A percentile compares a stretch with the other conserved stretches of the same genome.
phyloP scores from a whole-genome alignment of 495 filamentous ascomycete genomes.

The Aspergillus sclerotiicarbonarius region DNA sequence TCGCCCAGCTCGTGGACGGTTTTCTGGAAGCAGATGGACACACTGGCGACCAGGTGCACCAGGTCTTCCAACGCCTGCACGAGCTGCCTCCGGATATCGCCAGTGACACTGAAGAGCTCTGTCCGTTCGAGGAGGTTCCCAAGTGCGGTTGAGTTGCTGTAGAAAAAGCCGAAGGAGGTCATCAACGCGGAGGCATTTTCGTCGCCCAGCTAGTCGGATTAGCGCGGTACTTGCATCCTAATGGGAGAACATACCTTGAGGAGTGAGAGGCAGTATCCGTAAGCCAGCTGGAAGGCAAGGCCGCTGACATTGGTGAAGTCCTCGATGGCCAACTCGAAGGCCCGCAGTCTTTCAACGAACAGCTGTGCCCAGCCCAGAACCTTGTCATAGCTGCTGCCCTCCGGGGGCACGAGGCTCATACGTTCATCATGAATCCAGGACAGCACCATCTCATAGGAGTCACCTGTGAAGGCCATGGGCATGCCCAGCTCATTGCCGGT shows the following conservation, averaged over 20 bases:
- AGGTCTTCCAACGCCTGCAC: constrained; percentile 35
- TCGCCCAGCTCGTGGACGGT: constrained; percentile 16
- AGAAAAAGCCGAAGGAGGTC: constrained; percentile 39
- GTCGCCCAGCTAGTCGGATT: constrained; percentile 27
- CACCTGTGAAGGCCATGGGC: neutral
- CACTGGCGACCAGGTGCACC: constrained; percentile 33
- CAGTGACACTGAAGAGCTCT: constrained; percentile 34
- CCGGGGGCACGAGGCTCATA: constrained; percentile 36
- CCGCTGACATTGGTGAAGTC: constrained; percentile 38
- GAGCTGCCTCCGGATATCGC: constrained; percentile 39
- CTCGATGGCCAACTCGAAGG: constrained; percentile 33
- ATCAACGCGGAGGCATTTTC: constrained; percentile 35
- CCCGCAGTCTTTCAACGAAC: constrained; percentile 26
- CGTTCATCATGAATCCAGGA: constrained; percentile 28
- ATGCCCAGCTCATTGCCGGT: constrained; percentile 22
- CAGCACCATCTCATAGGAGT: constrained; percentile 28
- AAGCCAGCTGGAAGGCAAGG: constrained; percentile 36
- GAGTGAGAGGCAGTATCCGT: constrained; percentile 38
- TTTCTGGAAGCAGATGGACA: constrained; percentile 35
- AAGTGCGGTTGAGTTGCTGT: constrained; percentile 31
- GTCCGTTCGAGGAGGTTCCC: constrained; percentile 38
- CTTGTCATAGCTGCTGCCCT: constrained; percentile 42
- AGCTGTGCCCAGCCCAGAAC: constrained; percentile 36
- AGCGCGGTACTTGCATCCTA: neutral
- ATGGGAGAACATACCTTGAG: constrained; percentile 30